Evolutionary conservation across 1,284 basidiomycete species (phyloP), one percentile per base, ranked within the genome.

Genomic region (Gomphus sp.): DNA sequence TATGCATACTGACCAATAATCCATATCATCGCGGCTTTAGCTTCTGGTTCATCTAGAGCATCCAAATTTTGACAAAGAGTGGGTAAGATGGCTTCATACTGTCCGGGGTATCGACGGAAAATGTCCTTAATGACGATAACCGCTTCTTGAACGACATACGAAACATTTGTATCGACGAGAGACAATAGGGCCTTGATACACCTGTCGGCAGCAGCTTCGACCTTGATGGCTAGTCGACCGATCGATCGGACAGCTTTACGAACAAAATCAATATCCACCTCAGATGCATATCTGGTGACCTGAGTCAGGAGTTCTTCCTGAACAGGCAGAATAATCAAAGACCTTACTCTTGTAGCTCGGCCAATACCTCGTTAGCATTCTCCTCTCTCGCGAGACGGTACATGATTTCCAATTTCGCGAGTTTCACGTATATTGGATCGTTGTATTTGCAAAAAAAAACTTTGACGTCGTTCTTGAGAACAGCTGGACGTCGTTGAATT

Each of bases 361-460:
- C 88, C 3, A 99, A 75, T 4, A 99, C 91, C 64, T 97, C 93
- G 65, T 81, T 81, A 37, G 91, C 91, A 69, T 98, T 99, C 68
- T 91, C 87, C 64, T 94, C 88, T 52, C 88, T 85, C 12, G 93
- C 92, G 28, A 99, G 78, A 16, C 97, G 84, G 71, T 98, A 97
- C 87, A 99, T 98, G 67, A 99, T 98, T 71, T 99, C 97, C 60
- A 99, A 79, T 70, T 99, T 99, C 56, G 95, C 95, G 41, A 99
- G 81, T 72, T 99, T 99, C 73, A 99, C 93, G 72, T 99, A 99
- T 63, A 97, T 93, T 2, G 97, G 97, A 69, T 99, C 97, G 69
- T 98, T 99, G 74, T 99, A 99, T 73, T 98, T 99, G 87, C 95
- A 98, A 75, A 99, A 99, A 75, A 99, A 99, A 22, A 98, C 93